Evolutionary conservation across 192 early-diverging fungal genomes (phyloP), one percentile per base, ranked within the genome.

Genomic region (Dimargaris xerosporica): DNA sequence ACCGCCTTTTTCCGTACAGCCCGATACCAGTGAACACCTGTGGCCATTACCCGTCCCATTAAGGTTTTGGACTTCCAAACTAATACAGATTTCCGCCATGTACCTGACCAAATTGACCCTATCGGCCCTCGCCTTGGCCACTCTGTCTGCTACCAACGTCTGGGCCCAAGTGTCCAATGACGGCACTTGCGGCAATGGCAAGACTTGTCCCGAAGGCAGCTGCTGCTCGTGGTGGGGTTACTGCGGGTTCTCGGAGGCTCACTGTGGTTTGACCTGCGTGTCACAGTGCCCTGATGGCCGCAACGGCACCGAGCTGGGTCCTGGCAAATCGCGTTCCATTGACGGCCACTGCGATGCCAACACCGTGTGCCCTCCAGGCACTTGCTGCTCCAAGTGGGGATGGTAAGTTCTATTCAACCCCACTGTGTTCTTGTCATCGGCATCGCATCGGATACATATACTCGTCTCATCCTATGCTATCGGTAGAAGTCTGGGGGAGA

Each of bases 161-260:
- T 21, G 23, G 9, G 50, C 50, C 50, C 15, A 52, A 21, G 56
- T 59, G 19, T 59, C 56, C 42, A 59, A 26, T 29, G 56, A 59
- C 26, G 56, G 56, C 11, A 59, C 30, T 1, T 59, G 56, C 34
- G 56, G 34, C 13, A 28, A 31, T 23, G 34, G 34, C 56, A 43
- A n/a, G n/a, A 34, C 56, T 28, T 59, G 56, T 28, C 56, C 56
- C 19, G 56, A 59, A 6, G 56, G 56, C n/a, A 43, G 42, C 30
- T 59, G 56, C 56, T 59, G 56, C 34, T 41, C 31, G 31, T 59
- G 56, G 56, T 59, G 56, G 56, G 56, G 56, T n/a, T 59, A 28
- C 56, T 59, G 56, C 56, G 56, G 56, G n/a, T 28, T 29, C 56
- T 59, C 56, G 7, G 56, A 31, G 26, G n/a, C 34, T 26, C 56